Evolutionary conservation across 2,329 filamentous ascomycete genomes (phyloP).

Genomic region (Hymenoscyphus albidus): DNA sequence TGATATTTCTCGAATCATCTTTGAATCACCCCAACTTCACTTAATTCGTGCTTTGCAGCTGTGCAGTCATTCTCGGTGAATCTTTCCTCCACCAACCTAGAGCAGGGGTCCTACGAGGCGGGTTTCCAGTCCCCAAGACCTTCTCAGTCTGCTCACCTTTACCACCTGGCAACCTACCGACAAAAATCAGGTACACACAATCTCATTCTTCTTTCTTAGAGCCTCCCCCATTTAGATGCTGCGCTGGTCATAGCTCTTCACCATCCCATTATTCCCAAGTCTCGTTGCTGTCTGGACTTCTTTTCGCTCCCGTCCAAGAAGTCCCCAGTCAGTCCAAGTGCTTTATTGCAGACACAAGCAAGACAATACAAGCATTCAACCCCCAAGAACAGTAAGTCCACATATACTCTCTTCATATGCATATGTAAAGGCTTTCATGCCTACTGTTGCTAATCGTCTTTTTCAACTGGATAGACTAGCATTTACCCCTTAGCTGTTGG

Average conservation of each 20-base stretch:
- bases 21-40: not conserved
- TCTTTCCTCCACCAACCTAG: not conserved
- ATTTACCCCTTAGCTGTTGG: not conserved
- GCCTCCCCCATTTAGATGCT: not conserved
- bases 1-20: not conserved
- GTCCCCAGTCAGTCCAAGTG: not conserved
- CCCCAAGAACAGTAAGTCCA: not conserved
- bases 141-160: not conserved
- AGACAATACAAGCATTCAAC: not conserved
- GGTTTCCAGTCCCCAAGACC: not conserved
- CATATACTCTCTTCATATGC: not conserved
- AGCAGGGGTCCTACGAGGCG: not conserved
- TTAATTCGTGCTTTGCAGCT: not conserved
- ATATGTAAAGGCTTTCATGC: not conserved
- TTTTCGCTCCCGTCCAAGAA: not conserved
- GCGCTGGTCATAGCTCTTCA: not conserved
- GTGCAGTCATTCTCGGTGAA: not conserved
- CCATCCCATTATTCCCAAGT: not conserved
- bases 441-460: not conserved
- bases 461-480: not conserved
- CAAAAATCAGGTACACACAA: not conserved
- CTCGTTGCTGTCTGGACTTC: not conserved
- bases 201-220: not conserved
- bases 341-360: not conserved
- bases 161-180: not conserved